phyloP scores from a whole-genome alignment of 495 filamentous ascomycete genomes.

The Xylaria flabelliformis region DNA sequence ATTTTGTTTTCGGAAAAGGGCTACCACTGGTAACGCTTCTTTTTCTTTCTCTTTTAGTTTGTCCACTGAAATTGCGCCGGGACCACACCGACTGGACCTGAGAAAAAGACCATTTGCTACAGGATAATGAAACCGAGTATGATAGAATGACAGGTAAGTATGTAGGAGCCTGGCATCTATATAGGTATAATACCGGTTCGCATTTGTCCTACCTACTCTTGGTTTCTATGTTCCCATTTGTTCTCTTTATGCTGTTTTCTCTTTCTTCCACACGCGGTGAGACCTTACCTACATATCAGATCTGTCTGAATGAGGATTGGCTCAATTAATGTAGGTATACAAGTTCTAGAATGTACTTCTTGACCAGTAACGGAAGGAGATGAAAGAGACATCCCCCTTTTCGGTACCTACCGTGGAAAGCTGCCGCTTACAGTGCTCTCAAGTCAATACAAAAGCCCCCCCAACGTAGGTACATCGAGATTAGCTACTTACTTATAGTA shows the following conservation, averaged over 20 bases:
- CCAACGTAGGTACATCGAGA: not conserved
- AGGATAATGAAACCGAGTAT: not conserved
- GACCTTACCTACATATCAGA: constrained; percentile 7
- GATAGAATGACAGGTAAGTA: not conserved
- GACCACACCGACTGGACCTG: constrained; percentile 14
- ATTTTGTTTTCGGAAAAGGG: not conserved
- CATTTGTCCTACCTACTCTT: not conserved
- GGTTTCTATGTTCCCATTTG: not conserved
- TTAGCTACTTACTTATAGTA: not conserved
- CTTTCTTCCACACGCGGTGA: not conserved
- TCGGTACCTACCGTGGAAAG: constrained; percentile 5
- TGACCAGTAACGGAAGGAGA: constrained; percentile 1
- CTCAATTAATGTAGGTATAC: not conserved
- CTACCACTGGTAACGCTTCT: not conserved
- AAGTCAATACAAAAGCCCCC: not conserved
- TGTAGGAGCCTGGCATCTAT: not conserved
- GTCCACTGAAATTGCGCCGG: constrained; percentile 19
- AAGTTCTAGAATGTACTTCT: constrained; percentile 9
- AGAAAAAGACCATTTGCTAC: not conserved
- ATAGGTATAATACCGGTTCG: not conserved
- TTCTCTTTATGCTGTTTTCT: not conserved
- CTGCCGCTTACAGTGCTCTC: not conserved
- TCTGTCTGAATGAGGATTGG: not conserved
- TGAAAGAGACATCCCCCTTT: constrained; percentile 3
- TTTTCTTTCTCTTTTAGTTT: not conserved